Conservation (phyloP, 257 asterid genomes). For the Jasminum sambac region DNA sequence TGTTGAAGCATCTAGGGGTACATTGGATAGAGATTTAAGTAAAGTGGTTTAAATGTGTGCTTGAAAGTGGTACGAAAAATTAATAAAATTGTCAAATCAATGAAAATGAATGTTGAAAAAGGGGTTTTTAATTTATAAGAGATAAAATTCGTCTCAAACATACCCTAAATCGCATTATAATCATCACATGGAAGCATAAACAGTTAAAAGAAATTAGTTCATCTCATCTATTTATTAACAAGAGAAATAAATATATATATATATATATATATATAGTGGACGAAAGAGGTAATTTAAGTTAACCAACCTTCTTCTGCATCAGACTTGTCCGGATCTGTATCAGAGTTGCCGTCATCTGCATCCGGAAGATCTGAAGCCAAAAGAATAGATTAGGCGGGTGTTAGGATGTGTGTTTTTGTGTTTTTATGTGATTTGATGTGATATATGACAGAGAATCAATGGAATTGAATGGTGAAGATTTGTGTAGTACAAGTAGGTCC, state of each 20-base stretch:
- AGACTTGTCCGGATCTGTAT: slow-evolving; percentile 38
- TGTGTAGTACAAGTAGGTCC: too few species aligned
- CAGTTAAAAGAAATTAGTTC: neutral
- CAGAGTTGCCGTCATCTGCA: slow-evolving; percentile 46
- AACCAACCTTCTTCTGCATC: slow-evolving; percentile 57
- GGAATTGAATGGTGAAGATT: too few species aligned
- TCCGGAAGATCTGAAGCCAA: slow-evolving; percentile 75
- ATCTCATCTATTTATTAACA: neutral
- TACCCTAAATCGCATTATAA: neutral
- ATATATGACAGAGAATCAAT: too few species aligned
- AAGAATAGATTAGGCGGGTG: slow-evolving; percentile 26
- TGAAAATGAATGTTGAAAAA: too few species aligned
- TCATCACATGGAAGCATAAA: neutral
- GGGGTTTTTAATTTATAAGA: too few species aligned
- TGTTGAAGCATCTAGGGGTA: slow-evolving; percentile 1
- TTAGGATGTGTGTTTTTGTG: too few species aligned
- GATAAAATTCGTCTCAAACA: too few species aligned
- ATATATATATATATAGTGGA: neutral
- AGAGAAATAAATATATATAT: neutral
- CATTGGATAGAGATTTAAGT: too few species aligned
- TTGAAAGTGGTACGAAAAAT: too few species aligned
- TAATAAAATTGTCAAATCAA: too few species aligned
- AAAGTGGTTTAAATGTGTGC: too few species aligned
- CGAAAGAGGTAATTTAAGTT: slow-evolving; percentile 21
- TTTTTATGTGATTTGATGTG: too few species aligned